Evolutionary conservation across 805 yeast genomes (phyloP), one percentile per base, ranked within the genome.

Genomic region (Yarrowia divulgata): DNA sequence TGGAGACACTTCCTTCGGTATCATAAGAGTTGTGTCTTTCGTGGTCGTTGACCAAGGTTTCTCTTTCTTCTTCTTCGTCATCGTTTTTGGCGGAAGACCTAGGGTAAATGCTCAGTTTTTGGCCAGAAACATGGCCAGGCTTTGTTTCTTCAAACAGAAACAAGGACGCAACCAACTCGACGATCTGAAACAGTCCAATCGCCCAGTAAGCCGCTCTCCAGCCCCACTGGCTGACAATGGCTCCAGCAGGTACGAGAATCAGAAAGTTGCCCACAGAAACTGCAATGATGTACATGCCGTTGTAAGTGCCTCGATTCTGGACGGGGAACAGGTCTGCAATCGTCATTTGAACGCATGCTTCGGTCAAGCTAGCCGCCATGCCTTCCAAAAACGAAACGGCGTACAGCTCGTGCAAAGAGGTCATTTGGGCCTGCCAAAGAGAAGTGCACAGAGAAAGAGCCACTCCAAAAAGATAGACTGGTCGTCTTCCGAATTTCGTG

Each of bases 241-340:
- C 66, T n/a, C 75, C 75, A 6, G 75, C 75, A 32, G 74, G 71
- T 12, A 73, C 71, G 18, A 69, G 71, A 37, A 72, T 72, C 58
- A 74, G 62, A 54, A 70, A 73, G 42, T 74, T 72, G 13, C 75
- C 75, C 16, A 73, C 48, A 12, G 73, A 72, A 42, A 73, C 72
- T 12, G 73, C 73, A 39, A 74, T 71, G 37, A 74, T 54, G 60
- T 73, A 74, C 37, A 74, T 70, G 9, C 73, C 72, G 14, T 72
- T 70, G 72, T 70, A 70, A 12, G 73, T 64, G n/a, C 75, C 75
- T 35, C 75, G 45, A 18, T 70, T 72, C 39, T 74, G 75, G n/a
- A 74, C 73, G 32, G 70, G 73, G 49, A 73, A 73, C 67, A 73
- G 34, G 66, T 73, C 75, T n/a, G 71, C 71, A n/a, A 73, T 69